Percentiles rank a stretch among this genome's conserved stretches.
These are phyloP conservation scores for Arxiozyma telluris DNA, from an alignment of 1,139 yeast genomes.

Conservation along the genomic window DNA sequence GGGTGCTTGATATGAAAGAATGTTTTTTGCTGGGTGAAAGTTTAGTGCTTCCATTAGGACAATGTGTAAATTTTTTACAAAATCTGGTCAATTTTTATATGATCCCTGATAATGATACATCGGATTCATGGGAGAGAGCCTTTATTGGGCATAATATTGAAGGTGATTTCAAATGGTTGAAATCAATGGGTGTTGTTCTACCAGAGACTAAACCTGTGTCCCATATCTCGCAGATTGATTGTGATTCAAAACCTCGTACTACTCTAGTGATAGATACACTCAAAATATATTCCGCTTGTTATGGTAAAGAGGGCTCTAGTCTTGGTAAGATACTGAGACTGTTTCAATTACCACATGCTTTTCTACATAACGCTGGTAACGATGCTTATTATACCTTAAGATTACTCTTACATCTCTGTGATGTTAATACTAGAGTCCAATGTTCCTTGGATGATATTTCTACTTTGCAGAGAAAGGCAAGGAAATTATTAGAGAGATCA, in stretches of 20 bases:
- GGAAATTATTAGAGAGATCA: constrained; percentile 19
- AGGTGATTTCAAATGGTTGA: constrained; percentile 53
- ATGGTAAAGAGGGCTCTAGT: constrained; percentile 39
- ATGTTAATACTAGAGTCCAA: constrained; percentile 40
- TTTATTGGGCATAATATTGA: constrained; percentile 64
- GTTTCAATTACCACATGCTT: constrained; percentile 51
- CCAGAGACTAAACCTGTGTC: constrained; percentile 17
- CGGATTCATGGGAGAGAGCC: constrained; percentile 28
- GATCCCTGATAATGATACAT: constrained; percentile 12
- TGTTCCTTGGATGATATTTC: constrained; percentile 28
- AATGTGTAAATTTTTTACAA: constrained; percentile 37
- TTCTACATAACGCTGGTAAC: constrained; percentile 74
- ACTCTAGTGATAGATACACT: constrained; percentile 50
- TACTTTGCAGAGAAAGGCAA: constrained; percentile 15
- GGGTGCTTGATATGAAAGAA: constrained; percentile 53
- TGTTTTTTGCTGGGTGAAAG: constrained; percentile 51
- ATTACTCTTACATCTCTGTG: constrained; percentile 44
- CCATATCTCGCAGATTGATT: background rate
- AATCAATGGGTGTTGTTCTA: constrained; percentile 39
- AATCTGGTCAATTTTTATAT: constrained; percentile 39
- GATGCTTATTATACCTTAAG: constrained; percentile 65
- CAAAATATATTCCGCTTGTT: constrained; percentile 38
- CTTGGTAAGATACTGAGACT: constrained; percentile 44
- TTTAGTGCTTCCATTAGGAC: constrained; percentile 34
- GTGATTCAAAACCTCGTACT: background rate